Evolutionary conservation across 768 basidiomycete genomes (phyloP).

Genomic region (Tricholoma matsutake): DNA sequence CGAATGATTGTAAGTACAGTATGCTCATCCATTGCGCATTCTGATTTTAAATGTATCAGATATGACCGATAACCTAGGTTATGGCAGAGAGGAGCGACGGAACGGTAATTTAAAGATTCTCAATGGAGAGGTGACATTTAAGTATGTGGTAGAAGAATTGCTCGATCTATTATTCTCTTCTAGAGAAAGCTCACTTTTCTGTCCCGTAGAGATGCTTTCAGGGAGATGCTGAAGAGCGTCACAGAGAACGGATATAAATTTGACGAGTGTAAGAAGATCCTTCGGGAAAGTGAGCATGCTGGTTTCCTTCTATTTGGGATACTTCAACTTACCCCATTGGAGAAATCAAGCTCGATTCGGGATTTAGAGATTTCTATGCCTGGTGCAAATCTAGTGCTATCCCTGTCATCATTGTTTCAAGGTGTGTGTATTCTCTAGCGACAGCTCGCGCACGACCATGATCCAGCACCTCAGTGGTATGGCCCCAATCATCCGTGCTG

Average conservation of each 20-base stretch:
- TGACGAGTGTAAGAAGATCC: slow-evolving; percentile 77
- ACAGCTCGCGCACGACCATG: background rate
- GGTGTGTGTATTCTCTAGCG: slow-evolving; percentile 38
- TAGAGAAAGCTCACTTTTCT: background rate
- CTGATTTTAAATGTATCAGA: slow-evolving; percentile 38
- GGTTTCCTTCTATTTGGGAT: background rate
- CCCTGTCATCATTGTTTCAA: slow-evolving; percentile 92
- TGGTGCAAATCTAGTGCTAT: slow-evolving; percentile 82
- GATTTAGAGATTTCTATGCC: slow-evolving; percentile 83
- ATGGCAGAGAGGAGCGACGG: slow-evolving; percentile 70
- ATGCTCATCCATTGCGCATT: background rate
- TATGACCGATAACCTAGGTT: slow-evolving; percentile 89
- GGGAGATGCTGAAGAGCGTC: slow-evolving; percentile 82
- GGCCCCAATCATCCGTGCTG: slow-evolving; percentile 90
- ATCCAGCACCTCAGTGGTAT: slow-evolving; percentile 60
- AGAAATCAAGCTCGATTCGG: slow-evolving; percentile 86
- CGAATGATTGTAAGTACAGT: slow-evolving; percentile 75
- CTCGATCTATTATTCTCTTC: background rate
- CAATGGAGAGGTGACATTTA: slow-evolving; percentile 64
- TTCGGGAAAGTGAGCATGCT: slow-evolving; percentile 57
- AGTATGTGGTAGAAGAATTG: slow-evolving; percentile 37
- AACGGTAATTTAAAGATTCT: slow-evolving; percentile 73
- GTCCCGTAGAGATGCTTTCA: slow-evolving; percentile 73
- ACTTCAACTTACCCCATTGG: background rate
- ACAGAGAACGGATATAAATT: slow-evolving; percentile 71